Evolutionary conservation across 108 stramenopile species (phyloP).

Genomic region (Asterionellopsis glacialis): DNA sequence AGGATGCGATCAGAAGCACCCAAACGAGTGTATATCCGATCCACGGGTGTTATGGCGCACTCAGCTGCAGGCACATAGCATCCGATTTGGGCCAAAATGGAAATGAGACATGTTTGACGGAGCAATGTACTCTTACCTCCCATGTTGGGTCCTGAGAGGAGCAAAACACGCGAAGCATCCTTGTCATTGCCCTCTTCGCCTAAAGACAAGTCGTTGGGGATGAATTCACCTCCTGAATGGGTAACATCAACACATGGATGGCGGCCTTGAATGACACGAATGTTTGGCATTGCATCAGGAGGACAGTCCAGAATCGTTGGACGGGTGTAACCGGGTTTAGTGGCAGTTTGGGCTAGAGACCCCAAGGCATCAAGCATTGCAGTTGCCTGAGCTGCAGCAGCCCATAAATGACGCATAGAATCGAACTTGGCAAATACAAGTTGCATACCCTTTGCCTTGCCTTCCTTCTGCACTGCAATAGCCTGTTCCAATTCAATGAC

Average conservation of each 20-base stretch:
- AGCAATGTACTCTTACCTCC: constrained; percentile 96
- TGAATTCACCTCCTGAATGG: constrained; percentile 75
- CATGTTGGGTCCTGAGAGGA: constrained; percentile 97
- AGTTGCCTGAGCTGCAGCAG: constrained; percentile 77
- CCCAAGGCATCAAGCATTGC: constrained; percentile 94
- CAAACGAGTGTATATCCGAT: constrained; percentile 98
- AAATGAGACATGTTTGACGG: constrained; percentile 94
- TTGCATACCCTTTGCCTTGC: constrained; percentile 87
- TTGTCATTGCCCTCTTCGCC: constrained; percentile 34
- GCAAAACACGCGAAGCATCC: constrained; percentile 57
- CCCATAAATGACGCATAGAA: constrained; percentile 78
- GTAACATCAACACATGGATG: constrained; percentile 93
- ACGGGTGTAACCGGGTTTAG: constrained; percentile 70
- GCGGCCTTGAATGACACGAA: constrained; percentile 81
- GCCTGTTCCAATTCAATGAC: constrained; percentile 83
- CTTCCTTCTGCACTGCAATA: constrained; percentile 71
- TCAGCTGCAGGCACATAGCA: constrained; percentile 96
- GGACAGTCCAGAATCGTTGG: constrained; percentile 71
- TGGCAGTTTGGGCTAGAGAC: constrained; percentile 81
- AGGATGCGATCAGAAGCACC: constrained; percentile 99
- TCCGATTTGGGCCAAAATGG: constrained; percentile 97
- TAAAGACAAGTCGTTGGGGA: constrained; percentile 90
- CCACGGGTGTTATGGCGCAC: constrained; percentile 88
- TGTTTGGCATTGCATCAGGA: constrained; percentile 35
- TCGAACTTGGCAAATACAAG: constrained; percentile 95